Base-by-base conservation (phyloP, 441 rosid genomes). In the Omphalea diandra region DNA sequence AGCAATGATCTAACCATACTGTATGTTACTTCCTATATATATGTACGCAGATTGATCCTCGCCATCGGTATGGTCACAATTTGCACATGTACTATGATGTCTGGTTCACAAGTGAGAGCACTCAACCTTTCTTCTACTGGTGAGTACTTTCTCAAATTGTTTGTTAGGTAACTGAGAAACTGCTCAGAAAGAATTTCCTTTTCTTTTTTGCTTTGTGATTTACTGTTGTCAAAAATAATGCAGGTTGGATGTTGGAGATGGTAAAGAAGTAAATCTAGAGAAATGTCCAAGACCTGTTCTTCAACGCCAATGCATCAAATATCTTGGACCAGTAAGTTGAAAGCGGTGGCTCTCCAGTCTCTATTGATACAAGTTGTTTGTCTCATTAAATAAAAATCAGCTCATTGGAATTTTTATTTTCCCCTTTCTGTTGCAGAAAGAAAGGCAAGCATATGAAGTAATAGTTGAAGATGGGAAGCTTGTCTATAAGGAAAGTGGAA, bases 221-320 rank as follows among this genome's bases (percentile, higher is more conserved):
- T 32, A 26, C 40, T 24, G 27, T 31, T 40, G 38, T 67, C 49
- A 2, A 54, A 58, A 67, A 58, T n/a, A n/a, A n/a, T 87, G 60
- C 83, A 95, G 99, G 99, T 81, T 95, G 83, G 99, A 95, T 81
- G 86, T 93, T 12, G 99, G 99, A 9, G 97, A 90, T 63, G 99
- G 98, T 5, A 92, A 73, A 72, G 98, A 89, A 82, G 86, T 88
- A 44, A 88, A 85, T 77, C 79, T 93, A 5, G 94, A 93, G 15
- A 86, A 87, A 79, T 93, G 99, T 76, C 80, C 85, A 3, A 78
- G 98, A 41, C 47, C 55, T 0, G 79, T 78, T 67, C 95, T 95
- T 65, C 99, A 90, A 5, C 89, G 82, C 38, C 96, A 92, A 52
- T 95, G 98, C 82, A 93, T 92, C 79, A 85, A 88, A 81, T 95